Base-by-base conservation (phyloP, 1,284 basidiomycete genomes). In the Papiliotrema fonsecae region DNA sequence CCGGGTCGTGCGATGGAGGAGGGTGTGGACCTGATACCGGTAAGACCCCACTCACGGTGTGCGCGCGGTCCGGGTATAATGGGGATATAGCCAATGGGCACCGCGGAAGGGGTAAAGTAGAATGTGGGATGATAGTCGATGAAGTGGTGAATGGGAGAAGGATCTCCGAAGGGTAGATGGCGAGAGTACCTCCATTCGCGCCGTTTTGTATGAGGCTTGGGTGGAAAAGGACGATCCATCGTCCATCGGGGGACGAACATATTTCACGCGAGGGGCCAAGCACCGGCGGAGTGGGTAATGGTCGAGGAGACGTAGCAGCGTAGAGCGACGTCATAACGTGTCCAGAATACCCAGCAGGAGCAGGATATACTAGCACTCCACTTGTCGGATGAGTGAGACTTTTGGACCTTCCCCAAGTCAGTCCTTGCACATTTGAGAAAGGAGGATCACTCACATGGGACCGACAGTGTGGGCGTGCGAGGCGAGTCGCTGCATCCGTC, bases 221-320 rank as follows among this genome's bases (percentile, higher is more conserved):
- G 38, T 66, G 62, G 46, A 55, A 67, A 21, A 56, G 47, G 10
- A 56, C 47, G 7, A 62, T 45, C 67, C 67, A 71, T n/a, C 51
- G 32, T 16, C 65, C 69, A 45, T 57, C 54, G 10, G 62, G 65
- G 9, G 66, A 67, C 18, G 61, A 40, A 21, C 47, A 53, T 6
- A 65, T n/a, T 21, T 60, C 52, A 30, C 55, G 41, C 7, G 55
- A 49, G 2, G 55, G 56, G 18, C 44, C 42, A 6, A 65, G 49
- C 21, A 61, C 11, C 0, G 55, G 28, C 4, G 65, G 57, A 3
- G 55, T 40, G 4, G 58, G 54, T 14, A 69, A 39, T 14, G 44
- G 43, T 30, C 58, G 48, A 41, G 62, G 61, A 19, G 56, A 47
- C 4, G 54, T 43, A 21, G 48, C 9, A 3, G 50, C 24, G 21